Percentiles rank a stretch among this genome's conserved stretches.
These are phyloP conservation scores for Kwoniella sp. DNA, from an alignment of 768 basidiomycete species.

Conservation along the genomic window DNA sequence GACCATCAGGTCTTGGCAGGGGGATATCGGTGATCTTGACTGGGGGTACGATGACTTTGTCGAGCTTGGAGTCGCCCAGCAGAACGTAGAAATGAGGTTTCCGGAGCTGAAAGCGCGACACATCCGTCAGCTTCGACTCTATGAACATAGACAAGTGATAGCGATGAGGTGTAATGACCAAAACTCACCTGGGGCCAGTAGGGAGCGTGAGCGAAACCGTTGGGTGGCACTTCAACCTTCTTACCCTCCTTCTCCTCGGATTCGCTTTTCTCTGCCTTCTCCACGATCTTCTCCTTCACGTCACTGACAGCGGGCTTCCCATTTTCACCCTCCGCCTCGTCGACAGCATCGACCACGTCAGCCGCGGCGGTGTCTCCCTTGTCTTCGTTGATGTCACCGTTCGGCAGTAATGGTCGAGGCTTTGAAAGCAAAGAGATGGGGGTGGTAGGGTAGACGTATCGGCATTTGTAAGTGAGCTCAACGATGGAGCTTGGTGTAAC, in stretches of 20 bases:
- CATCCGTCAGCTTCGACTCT: background rate
- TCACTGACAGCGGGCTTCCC: conserved; percentile 57
- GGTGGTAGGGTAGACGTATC: conserved; percentile 64
- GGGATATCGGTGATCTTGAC: conserved; percentile 79
- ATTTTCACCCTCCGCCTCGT: conserved; percentile 35
- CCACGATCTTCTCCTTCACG: conserved; percentile 37
- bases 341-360: background rate
- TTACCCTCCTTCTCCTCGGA: conserved; percentile 64
- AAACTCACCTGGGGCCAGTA: conserved; percentile 85
- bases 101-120: conserved; percentile 63
- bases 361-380: conserved; percentile 23
- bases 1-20: conserved; percentile 38
- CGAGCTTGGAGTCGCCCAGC: conserved; percentile 80
- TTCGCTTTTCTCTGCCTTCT: conserved; percentile 23
- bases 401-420: conserved; percentile 7
- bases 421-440: conserved; percentile 17
- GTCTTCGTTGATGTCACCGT: conserved; percentile 42
- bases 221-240: conserved; percentile 59
- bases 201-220: conserved; percentile 82
- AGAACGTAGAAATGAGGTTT: conserved; percentile 92
- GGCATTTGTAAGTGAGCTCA: conserved; percentile 79
- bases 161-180: too few relatives aligned
- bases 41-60: conserved; percentile 83
- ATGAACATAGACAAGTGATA: conserved; percentile 84
- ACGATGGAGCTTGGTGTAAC: conserved; percentile 88